Base-by-base conservation (phyloP, 2,329 filamentous ascomycete genomes). In the Alternaria postmessia region DNA sequence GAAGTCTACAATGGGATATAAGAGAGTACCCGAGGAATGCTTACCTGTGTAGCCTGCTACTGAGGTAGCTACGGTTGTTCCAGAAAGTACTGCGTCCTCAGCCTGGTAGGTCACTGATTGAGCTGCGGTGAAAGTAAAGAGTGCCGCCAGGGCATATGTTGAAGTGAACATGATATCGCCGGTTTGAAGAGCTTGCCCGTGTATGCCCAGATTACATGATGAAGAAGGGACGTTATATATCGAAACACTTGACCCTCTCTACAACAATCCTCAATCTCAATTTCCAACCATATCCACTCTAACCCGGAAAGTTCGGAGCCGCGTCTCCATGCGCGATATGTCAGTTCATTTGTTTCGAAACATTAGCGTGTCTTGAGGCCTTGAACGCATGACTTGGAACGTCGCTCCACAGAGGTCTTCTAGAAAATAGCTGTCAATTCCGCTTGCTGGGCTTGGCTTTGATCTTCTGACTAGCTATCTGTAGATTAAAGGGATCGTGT, bases 71-170 rank as follows among this genome's bases (percentile, higher is more conserved):
- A 42, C 24, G 18, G 53, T 55, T 1, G 43, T 48, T 8, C 53
- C 53, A 26, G 43, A 41, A 5, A 55, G 53, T 2, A 11, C 7
- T 22, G 43, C 53, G n/a, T 48, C 34, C n/a, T 55, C 53, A 3
- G 53, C 53, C 30, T 55, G 53, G 39, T 42, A 42, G 1, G 39
- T 68, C 1, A 55, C 65, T 5, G 64, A 66, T 14, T 71, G 68
- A 26, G 67, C 65, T 5, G 36, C 42, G 32, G 43, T 46, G 2
- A 61, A 20, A 22, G 52, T 42, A 20, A 55, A 54, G 36, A 64
- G 24, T 36, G 49, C 51, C 30, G 43, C 42, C 36, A 57, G 12
- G 9, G 41, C 41, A 34, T 36, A 18, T 18, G 39, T 32, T 30
- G 41, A 26, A 36, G 11, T 51, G 20, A 57, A 43, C 54, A 57